These are phyloP conservation scores for Pestalotiopsis sp. DNA, from an alignment of 2,329 filamentous ascomycete species.

Conservation along the genomic window DNA sequence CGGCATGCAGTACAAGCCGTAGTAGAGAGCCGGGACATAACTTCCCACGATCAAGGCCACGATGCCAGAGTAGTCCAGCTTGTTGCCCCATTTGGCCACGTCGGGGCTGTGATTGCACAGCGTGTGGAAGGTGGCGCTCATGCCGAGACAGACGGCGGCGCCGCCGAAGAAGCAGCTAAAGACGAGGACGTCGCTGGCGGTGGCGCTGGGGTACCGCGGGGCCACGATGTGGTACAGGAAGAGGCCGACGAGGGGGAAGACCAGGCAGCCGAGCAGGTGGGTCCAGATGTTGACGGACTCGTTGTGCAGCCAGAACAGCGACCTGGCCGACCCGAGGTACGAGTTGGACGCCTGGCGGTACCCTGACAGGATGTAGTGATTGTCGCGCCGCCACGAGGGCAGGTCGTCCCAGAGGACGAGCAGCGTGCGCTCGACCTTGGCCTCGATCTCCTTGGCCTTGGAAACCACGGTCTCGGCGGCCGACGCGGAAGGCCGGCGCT, in stretches of 20 bases:
- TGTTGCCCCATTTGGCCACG: conserved; percentile 84
- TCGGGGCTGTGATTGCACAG: conserved; percentile 81
- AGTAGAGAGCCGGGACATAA: conserved; percentile 87
- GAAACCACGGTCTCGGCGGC: conserved; percentile 28
- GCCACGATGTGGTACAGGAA: conserved; percentile 61
- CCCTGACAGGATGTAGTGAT: conserved; percentile 56
- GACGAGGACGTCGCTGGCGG: conserved; percentile 65
- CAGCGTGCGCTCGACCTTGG: conserved; percentile 42
- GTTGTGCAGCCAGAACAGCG: conserved; percentile 60
- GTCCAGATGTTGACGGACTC: conserved; percentile 68
- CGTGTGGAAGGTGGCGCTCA: conserved; percentile 85
- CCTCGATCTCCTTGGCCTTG: conserved; percentile 38
- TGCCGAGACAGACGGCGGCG: conserved; percentile 72
- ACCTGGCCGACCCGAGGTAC: conserved; percentile 47
- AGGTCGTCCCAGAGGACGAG: conserved; percentile 62
- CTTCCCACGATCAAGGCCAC: conserved; percentile 89
- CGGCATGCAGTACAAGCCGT: conserved; percentile 77
- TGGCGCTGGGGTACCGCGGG: conserved; percentile 68
- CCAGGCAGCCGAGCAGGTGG: conserved; percentile 66
- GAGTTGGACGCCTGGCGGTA: conserved; percentile 57
- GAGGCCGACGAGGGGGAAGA: conserved; percentile 54
- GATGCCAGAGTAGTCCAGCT: conserved; percentile 93
- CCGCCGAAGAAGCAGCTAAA: conserved; percentile 82
- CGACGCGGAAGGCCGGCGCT: conserved; percentile 26
- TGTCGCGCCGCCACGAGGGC: conserved; percentile 62